A percentile compares a stretch with the other conserved stretches of the same genome.
Conservation (phyloP, 1,139 yeast genomes). For the Taphrina wiesneri region DNA sequence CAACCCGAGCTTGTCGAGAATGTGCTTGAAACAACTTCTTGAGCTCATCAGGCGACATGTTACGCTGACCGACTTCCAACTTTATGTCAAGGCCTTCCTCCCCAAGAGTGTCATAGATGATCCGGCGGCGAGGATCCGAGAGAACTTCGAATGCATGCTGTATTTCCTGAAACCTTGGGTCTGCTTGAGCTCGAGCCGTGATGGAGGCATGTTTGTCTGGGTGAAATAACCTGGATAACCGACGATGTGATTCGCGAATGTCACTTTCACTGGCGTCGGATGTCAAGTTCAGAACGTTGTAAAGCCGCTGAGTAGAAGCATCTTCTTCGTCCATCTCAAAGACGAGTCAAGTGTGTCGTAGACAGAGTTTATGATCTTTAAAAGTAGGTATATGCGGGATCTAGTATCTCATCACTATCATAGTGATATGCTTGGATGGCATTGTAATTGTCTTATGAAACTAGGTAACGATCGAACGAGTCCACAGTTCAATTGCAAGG, state of each 20-base stretch:
- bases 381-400: too few species aligned
- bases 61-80: constrained; percentile 32
- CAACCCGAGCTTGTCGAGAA: constrained; percentile 28
- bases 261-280: constrained; percentile 29
- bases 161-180: constrained; percentile 28
- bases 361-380: too few species aligned
- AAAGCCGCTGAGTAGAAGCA: constrained; percentile 5
- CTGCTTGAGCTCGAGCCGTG: constrained; percentile 10
- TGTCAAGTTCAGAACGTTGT: constrained; percentile 11
- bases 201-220: constrained; percentile 35
- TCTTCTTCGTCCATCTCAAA: constrained; percentile 3
- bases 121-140: constrained; percentile 60
- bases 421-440: too few species aligned
- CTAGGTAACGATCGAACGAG: too few species aligned
- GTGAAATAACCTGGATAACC: constrained; percentile 33
- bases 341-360: background rate
- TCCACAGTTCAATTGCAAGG: too few species aligned
- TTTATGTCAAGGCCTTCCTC: constrained; percentile 44
- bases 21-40: constrained; percentile 8
- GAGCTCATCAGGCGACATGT: constrained; percentile 33
- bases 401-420: too few species aligned
- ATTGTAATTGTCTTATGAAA: too few species aligned
- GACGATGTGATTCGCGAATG: constrained; percentile 33
- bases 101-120: constrained; percentile 61
- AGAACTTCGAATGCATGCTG: constrained; percentile 63